A percentile compares a stretch with the other conserved stretches of the same genome.
phyloP scores from a whole-genome alignment of 345 rosid species.

The Cardamine resedifolia region DNA sequence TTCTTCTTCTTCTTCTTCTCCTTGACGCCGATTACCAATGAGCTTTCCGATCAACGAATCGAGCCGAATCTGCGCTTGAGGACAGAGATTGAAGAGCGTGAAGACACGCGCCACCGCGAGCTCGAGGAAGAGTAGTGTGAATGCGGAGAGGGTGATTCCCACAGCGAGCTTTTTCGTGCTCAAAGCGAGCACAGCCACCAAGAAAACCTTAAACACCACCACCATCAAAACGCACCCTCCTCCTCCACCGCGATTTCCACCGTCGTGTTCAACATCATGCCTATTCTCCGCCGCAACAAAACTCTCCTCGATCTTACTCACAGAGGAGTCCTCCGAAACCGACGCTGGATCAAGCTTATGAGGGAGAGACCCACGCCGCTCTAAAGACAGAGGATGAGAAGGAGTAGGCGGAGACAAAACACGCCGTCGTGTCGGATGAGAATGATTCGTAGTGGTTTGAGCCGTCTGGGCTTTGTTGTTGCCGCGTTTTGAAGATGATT shows the following conservation, averaged over 20 bases:
- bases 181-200: conserved; percentile 56
- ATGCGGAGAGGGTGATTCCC: conserved; percentile 65
- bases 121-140: conserved; percentile 55
- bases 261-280: neutral
- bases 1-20: conserved; percentile 5
- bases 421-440: conserved; percentile 14
- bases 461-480: neutral
- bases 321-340: neutral
- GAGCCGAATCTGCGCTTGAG: neutral
- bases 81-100: conserved; percentile 36
- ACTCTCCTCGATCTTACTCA: conserved; percentile 18
- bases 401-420: neutral
- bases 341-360: conserved; percentile 7
- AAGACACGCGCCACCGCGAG: conserved; percentile 38
- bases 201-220: conserved; percentile 43
- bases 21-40: neutral
- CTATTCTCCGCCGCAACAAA: neutral
- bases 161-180: conserved; percentile 52
- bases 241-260: conserved; percentile 4
- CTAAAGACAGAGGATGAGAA: conserved; percentile 19
- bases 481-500: conserved; percentile 43
- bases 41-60: conserved; percentile 26
- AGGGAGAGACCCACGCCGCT: conserved; percentile 16
- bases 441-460: conserved; percentile 16
- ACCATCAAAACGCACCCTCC: conserved; percentile 34